phyloP scores from a whole-genome alignment of 2,329 filamentous ascomycete species.

The Fusarium tanahbumbuense region DNA sequence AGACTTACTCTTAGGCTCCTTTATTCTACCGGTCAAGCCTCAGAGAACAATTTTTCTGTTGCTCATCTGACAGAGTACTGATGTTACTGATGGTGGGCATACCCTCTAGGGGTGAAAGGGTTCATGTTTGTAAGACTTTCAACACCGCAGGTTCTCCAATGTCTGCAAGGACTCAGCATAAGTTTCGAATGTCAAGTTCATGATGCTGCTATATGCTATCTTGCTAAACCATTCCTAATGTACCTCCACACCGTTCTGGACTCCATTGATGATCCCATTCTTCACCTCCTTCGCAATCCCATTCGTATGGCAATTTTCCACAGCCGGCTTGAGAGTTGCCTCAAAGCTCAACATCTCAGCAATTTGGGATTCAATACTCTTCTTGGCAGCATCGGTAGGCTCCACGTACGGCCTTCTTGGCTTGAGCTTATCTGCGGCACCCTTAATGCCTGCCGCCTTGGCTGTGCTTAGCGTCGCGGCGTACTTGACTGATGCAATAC shows the following conservation, averaged over 20 bases:
- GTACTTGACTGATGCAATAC: constrained; percentile 75
- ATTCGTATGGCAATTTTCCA: background rate
- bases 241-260: background rate
- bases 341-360: constrained; percentile 58
- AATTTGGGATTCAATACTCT: constrained; percentile 55
- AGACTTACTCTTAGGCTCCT: too few species aligned
- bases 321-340: constrained; percentile 17
- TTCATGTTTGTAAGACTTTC: background rate
- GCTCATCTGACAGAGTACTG: background rate
- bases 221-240: background rate
- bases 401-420: constrained; percentile 71
- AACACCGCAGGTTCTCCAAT: background rate
- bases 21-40: too few species aligned
- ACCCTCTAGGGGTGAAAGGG: too few species aligned
- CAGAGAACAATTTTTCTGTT: too few species aligned
- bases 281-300: background rate
- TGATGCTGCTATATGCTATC: background rate
- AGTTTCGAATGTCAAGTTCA: background rate
- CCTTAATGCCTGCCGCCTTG: constrained; percentile 68
- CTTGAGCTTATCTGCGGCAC: constrained; percentile 66
- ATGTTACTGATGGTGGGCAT: background rate
- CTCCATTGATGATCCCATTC: background rate
- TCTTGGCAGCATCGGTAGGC: constrained; percentile 57
- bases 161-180: background rate
- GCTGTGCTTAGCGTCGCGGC: constrained; percentile 72